A percentile compares a stretch with the other conserved stretches of the same genome.
These are phyloP conservation scores for Triticum dicoccoides DNA, from an alignment of 176 grass and related monocot species.

Conservation along the genomic window DNA sequence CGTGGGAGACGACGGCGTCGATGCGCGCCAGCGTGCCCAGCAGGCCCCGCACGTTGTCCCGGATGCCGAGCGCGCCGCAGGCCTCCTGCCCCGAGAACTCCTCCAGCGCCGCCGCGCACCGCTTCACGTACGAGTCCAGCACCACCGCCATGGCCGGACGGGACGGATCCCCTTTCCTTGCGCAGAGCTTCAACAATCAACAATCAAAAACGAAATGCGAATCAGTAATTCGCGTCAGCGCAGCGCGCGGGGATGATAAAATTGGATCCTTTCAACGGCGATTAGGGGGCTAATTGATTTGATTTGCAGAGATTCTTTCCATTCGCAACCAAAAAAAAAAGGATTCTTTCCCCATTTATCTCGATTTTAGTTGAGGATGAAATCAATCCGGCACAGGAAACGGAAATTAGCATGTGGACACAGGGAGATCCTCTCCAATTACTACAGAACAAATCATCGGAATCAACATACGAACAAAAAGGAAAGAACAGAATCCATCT, in stretches of 20 bases:
- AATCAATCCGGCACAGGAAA: background rate
- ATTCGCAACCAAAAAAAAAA: background rate
- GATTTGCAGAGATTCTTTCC: background rate
- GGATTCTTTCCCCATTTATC: background rate
- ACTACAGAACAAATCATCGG: background rate
- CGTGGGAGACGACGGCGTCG: slow-evolving; percentile 36
- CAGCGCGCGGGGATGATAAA: background rate
- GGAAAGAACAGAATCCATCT: background rate
- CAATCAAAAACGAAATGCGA: background rate
- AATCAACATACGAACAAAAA: background rate
- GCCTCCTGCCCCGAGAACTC: slow-evolving; percentile 39
- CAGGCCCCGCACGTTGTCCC: slow-evolving; percentile 52
- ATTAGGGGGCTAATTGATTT: background rate
- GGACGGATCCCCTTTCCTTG: background rate
- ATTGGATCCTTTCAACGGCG: background rate
- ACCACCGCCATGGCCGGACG: slow-evolving; percentile 61
- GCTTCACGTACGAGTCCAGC: slow-evolving; percentile 52
- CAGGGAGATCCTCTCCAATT: background rate
- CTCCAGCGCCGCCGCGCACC: slow-evolving; percentile 37
- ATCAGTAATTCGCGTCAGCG: background rate
- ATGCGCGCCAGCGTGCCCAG: slow-evolving; percentile 42
- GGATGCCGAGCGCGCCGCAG: slow-evolving; percentile 44
- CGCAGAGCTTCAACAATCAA: background rate
- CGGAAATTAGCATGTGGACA: background rate
- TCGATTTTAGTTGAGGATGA: background rate